Evolutionary conservation across 352 stramenopile genomes (phyloP), one percentile per base, ranked within the genome.

Genomic region (Phytopythium sindhum): DNA sequence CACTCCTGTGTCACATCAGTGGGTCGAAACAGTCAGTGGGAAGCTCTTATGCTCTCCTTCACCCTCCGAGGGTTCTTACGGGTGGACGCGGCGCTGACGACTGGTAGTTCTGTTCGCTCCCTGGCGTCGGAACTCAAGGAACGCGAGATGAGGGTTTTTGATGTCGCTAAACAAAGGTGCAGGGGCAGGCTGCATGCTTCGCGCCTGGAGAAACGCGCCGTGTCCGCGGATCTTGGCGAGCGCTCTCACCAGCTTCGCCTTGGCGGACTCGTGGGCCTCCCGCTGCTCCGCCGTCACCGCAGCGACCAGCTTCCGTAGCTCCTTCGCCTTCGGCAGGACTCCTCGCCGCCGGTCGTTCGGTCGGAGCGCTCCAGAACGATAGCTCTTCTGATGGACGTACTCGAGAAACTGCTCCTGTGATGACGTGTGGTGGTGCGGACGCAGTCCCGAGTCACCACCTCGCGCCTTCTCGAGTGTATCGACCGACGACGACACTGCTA

Each of bases 141-240:
- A 90, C n/a, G 78, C 81, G 50, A 84, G 53, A 54, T 90, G 81
- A 10, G 78, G 26, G 57, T 90, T 88, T 69, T 82, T 87, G 31
- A 69, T 66, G 7, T 73, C 53, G 3, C 68, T 59, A 42, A 80
- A 78, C 0, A 55, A 61, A 19, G 58, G 62, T 9, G 31, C 12
- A 4, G 63, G 37, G 0, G 28, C 56, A 4, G 45, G 53, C 14
- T 57, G 28, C 24, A 60, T 45, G 9, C 60, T 66, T 29, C 78
- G 67, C 9, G 56, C 63, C 39, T 68, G 50, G 7, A 64, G 51
- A 42, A 84, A 74, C 2, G 68, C 70, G 9, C 67, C 59, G 28
- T 72, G 69, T 26, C 68, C 64, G 17, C 68, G 70, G n/a, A 84
- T 39, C 45, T 68, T 61, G 8, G 56, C 70, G 42, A 80, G 67